Base-by-base conservation (phyloP, 176 grass and related monocot genomes). In the Dendrocalamus sinicus region DNA sequence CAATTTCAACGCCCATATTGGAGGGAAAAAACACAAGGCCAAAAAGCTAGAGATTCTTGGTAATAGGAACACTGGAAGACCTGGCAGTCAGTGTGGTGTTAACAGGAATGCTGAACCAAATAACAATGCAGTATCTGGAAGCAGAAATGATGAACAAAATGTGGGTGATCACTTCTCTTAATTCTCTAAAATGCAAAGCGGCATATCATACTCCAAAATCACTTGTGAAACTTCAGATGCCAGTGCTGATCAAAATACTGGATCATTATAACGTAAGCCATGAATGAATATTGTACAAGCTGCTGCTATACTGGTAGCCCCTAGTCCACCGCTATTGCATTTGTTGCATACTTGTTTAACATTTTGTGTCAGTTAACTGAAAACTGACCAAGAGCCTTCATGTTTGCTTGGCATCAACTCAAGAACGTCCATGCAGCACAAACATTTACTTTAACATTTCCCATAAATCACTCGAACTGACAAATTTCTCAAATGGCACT, bases 11-110 rank as follows among this genome's bases (percentile, higher is more conserved):
- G 32, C 88, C 43, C 93, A 95, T 66, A 86, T 95, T 66, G 85
- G 88, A 84, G 93, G 93, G 48, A 95, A 92, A 81, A 95, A 85
- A 45, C 93, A 95, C 47, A 81, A 95, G 60, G 75, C 88, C 10
- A 92, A 84, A 85, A 92, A 88, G 72, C 32, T 81, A 1, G 73
- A 84, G 76, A 85, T 95, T 75, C 85, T 92, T 40, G 78, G 87
- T 67, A 66, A 78, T 47, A 95, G 55, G 50, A 86, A 69, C 75
- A 55, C 68, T 82, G 76, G 23, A 60, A 79, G 80, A 61, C 66
- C 28, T 68, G 48, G 24, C 50, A 79, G 51, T 67, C 84, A 68
- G 7, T 87, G 5, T 67, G n/a, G 55, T 2, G 59, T 79, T 51
- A 87, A 79, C 67, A 79, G 22, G 15, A 67, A 51, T 65, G 37